Conservation (phyloP, 768 basidiomycete species). For the Boletus sp. region DNA sequence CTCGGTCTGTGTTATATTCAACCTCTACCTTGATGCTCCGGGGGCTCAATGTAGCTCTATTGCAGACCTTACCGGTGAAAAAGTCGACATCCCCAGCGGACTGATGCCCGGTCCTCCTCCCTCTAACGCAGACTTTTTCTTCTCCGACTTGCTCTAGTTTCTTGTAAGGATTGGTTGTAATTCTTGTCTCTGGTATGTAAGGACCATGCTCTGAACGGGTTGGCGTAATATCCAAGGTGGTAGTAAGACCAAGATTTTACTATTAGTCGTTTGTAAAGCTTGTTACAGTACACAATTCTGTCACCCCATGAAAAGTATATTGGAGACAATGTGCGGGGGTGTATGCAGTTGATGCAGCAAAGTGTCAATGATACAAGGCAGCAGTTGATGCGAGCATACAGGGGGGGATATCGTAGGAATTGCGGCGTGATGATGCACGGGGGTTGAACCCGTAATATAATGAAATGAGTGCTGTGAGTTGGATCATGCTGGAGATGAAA, state of each 20-base stretch:
- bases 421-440: conserved; percentile 47
- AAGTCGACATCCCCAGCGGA: conserved; percentile 83
- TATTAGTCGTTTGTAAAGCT: conserved; percentile 24
- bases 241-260: conserved; percentile 12
- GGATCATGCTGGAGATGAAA: conserved; percentile 17
- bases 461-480: conserved; percentile 32
- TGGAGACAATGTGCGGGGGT: conserved; percentile 9
- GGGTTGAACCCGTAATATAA: conserved; percentile 81
- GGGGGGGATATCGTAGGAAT: conserved; percentile 8
- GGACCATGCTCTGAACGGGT: background rate
- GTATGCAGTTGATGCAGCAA: conserved; percentile 61
- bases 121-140: conserved; percentile 79
- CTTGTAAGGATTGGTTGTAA: conserved; percentile 10
- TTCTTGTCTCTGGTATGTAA: conserved; percentile 1
- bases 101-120: conserved; percentile 77
- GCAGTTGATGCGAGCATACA: conserved; percentile 27
- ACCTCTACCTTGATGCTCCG: background rate
- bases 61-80: conserved; percentile 85
- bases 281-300: conserved; percentile 20
- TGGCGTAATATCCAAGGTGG: background rate
- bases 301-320: conserved; percentile 17
- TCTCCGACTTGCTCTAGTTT: conserved; percentile 55
- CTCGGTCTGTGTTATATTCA: conserved; percentile 59
- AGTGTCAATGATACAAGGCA: conserved; percentile 22
- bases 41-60: background rate